Evolutionary conservation across 2,329 filamentous ascomycete genomes (phyloP), one percentile per base, ranked within the genome.

Genomic region (Talaromyces amestolkiae): DNA sequence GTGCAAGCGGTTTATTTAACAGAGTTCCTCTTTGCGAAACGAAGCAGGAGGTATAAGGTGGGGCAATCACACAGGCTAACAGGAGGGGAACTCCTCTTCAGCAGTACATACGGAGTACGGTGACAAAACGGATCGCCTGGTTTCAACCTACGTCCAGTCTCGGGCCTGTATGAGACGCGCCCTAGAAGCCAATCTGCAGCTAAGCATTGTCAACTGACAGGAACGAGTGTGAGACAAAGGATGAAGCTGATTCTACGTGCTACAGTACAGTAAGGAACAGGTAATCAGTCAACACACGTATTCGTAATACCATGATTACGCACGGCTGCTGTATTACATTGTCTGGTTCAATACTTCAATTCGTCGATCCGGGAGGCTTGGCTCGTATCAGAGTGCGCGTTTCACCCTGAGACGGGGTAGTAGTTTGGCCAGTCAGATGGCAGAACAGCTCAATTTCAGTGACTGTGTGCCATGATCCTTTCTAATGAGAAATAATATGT

Each of bases 11-110:
- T 41, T 43, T n/a, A 63, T 43, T 43, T 41, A 37, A 33, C 35
- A 35, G 47, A 56, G 53, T 35, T 24, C 53, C n/a, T 43, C 61
- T 43, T 61, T 58, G 58, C 64, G 58, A 65, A 39, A 62, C 60
- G 41, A 56, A 56, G 63, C 58, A 65, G 58, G 63, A 61, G 58
- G 45, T 61, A 61, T 58, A 63, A 53, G 64, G 64, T 66, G 64
- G 64, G 64, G 64, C 59, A 63, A 63, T 62, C 64, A 65, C 64
- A 63, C 59, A 59, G 64, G 35, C 33, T 51, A 24, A 37, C 33
- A 63, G 61, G 61, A 47, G 61, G 61, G 61, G 61, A 47, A 58
- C 37, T 31, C 31, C 31, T 37, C 43, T 37, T 49, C 39, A 33
- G 22, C 41, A 27, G 39, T n/a, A 15, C n/a, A 5, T 37, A 47